Conservation (phyloP, 2,329 filamentous ascomycete genomes). For the Mycocentrospora acerina region DNA sequence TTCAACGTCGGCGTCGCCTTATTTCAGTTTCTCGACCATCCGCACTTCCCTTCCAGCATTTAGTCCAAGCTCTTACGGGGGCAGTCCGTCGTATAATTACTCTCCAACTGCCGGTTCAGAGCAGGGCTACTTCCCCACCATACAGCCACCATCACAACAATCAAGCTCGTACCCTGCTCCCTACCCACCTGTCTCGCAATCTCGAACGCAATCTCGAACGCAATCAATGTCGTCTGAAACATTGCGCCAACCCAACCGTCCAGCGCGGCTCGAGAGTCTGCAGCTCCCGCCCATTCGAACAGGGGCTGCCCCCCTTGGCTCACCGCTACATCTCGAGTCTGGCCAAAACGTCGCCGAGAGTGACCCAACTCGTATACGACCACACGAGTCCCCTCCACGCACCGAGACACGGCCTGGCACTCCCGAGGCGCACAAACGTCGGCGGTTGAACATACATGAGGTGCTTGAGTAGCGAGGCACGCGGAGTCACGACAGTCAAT, state of each 20-base stretch:
- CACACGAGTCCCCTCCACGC: slow-evolving; percentile 30
- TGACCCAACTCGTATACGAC: slow-evolving; percentile 28
- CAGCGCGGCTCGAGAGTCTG: slow-evolving; percentile 32
- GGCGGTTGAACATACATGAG: slow-evolving; percentile 41
- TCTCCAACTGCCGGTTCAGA: slow-evolving; percentile 38
- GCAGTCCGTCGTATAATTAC: slow-evolving; percentile 37
- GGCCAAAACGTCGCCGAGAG: slow-evolving; percentile 16
- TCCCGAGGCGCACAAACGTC: slow-evolving; percentile 36
- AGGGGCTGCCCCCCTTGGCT: slow-evolving; percentile 31
- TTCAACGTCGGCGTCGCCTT: slow-evolving; percentile 38
- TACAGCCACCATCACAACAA: slow-evolving; percentile 30
- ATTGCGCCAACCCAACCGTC: slow-evolving; percentile 24
- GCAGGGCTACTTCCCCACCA: slow-evolving; percentile 35
- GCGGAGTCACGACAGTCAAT: too few species aligned
- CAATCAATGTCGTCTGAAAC: slow-evolving; percentile 31
- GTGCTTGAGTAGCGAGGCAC: slow-evolving; percentile 32
- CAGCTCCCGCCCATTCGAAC: slow-evolving; percentile 42
- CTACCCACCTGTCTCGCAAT: slow-evolving; percentile 20
- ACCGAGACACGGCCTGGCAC: slow-evolving; percentile 31
- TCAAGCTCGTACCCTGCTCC: slow-evolving; percentile 29
- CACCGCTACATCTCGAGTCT: slow-evolving; percentile 32
- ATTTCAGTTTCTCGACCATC: slow-evolving; percentile 36
- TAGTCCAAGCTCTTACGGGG: slow-evolving; percentile 37
- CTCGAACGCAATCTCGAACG: slow-evolving; percentile 23
- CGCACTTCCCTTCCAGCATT: slow-evolving; percentile 38